Conservation (phyloP, 176 grass and related monocot species). For the Eleusine coracana region DNA sequence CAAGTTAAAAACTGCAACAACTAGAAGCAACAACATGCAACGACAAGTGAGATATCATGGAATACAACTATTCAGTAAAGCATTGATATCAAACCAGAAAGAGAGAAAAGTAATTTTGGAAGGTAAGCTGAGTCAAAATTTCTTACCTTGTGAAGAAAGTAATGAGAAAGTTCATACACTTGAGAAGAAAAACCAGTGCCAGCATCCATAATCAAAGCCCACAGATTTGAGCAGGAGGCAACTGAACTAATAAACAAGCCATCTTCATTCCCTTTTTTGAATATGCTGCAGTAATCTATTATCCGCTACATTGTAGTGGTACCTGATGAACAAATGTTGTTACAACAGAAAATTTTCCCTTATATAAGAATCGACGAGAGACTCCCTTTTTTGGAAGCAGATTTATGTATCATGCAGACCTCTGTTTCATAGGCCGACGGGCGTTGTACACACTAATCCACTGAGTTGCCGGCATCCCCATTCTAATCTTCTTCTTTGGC, state of each 20-base stretch:
- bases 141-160: conserved; percentile 85
- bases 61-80: conserved; percentile 12
- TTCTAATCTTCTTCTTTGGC: conserved; percentile 93
- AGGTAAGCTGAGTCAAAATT: conserved; percentile 5
- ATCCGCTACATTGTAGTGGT: conserved; percentile 98
- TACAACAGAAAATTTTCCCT: conserved; percentile 22
- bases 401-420: conserved; percentile 44
- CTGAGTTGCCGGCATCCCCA: conserved; percentile 91
- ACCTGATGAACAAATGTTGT: conserved; percentile 59
- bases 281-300: conserved; percentile 84
- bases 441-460: conserved; percentile 97
- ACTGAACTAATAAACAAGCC: conserved; percentile 95
- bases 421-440: conserved; percentile 93
- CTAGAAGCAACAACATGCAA: conserved; percentile 26
- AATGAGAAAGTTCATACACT: conserved; percentile 77
- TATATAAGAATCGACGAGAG: background rate
- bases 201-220: conserved; percentile 99
- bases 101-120: conserved; percentile 23
- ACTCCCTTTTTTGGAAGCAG: conserved; percentile 4
- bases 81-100: background rate
- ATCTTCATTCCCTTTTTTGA: conserved; percentile 98
- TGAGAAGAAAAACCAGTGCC: conserved; percentile 82
- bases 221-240: conserved; percentile 73
- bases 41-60: conserved; percentile 9
- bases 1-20: conserved; percentile 42